Percentiles rank a stretch among this genome's conserved stretches.
These are phyloP conservation scores for Gracilariopsis chorda DNA, from an alignment of 23 red algal species.

Conservation along the genomic window DNA sequence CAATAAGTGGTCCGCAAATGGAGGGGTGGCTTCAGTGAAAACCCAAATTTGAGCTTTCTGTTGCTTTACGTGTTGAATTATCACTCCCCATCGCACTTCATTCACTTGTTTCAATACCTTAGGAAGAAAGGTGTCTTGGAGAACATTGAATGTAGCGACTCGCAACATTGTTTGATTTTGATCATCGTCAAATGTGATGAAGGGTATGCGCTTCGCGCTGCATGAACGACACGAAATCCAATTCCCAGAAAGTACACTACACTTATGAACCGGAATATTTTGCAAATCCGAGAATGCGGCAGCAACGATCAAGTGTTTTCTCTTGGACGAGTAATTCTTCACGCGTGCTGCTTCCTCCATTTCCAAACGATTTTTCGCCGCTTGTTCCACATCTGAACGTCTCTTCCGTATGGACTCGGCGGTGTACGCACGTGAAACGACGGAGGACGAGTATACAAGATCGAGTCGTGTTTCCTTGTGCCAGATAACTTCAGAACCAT, in stretches of 20 bases:
- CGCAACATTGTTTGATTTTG: background rate
- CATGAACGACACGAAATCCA: background rate
- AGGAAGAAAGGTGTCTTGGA: background rate
- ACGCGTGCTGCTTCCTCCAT: background rate
- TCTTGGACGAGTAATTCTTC: background rate
- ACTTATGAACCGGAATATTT: background rate
- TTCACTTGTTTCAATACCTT: background rate
- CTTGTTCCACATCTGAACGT: background rate
- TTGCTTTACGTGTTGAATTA: background rate
- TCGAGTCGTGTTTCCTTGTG: background rate
- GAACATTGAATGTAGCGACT: background rate
- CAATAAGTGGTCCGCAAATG: background rate
- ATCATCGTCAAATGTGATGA: background rate
- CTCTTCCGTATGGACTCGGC: background rate
- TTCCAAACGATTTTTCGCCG: background rate
- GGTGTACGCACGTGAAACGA: background rate
- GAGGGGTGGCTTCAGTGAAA: background rate
- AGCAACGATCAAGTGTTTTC: background rate
- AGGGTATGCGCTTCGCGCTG: background rate
- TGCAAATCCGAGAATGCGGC: background rate
- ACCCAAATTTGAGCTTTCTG: background rate
- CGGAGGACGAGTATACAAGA: background rate
- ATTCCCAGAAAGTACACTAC: background rate
- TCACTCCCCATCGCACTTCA: background rate
- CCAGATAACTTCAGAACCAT: constrained; percentile 3